phyloP scores from a whole-genome alignment of 192 early-diverging fungal species.

The Mortierella alpina region DNA sequence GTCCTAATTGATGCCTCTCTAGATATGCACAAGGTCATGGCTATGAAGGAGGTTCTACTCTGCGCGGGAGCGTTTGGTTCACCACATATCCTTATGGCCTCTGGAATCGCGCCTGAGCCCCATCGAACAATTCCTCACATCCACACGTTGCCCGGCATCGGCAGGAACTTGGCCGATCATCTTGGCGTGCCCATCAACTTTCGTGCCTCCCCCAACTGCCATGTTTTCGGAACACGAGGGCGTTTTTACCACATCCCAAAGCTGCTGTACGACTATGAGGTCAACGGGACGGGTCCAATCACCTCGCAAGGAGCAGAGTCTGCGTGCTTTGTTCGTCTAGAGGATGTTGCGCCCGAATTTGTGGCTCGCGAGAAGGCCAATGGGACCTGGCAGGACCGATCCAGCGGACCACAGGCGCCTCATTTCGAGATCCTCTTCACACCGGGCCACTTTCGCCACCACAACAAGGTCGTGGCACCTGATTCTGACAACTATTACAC shows the following conservation, averaged over 20 bases:
- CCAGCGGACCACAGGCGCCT: conserved; percentile 36
- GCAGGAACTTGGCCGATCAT: conserved; percentile 54
- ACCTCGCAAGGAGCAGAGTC: conserved; percentile 20
- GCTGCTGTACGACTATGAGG: conserved; percentile 19
- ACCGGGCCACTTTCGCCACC: conserved; percentile 8
- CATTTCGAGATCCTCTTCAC: conserved; percentile 39
- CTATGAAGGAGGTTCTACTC: conserved; percentile 54
- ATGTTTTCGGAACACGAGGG: neutral
- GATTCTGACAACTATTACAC: conserved; percentile 26
- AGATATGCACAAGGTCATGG: conserved; percentile 35
- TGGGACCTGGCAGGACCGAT: conserved; percentile 37
- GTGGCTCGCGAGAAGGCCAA: conserved; percentile 51
- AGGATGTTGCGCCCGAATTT: conserved; percentile 44
- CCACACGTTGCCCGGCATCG: conserved; percentile 52
- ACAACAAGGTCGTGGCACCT: neutral
- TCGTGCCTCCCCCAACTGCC: neutral
- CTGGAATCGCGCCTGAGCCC: conserved; percentile 51
- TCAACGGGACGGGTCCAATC: conserved; percentile 19
- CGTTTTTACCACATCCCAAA: conserved; percentile 11
- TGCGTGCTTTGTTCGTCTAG: conserved; percentile 31
- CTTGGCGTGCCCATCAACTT: conserved; percentile 39
- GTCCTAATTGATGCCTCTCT: neutral
- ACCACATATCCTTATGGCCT: conserved; percentile 52
- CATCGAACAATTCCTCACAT: conserved; percentile 49
- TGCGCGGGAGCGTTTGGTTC: conserved; percentile 55